These are phyloP conservation scores for Colletotrichum theobromicola DNA, from an alignment of 2,329 filamentous ascomycete genomes.

Conservation along the genomic window DNA sequence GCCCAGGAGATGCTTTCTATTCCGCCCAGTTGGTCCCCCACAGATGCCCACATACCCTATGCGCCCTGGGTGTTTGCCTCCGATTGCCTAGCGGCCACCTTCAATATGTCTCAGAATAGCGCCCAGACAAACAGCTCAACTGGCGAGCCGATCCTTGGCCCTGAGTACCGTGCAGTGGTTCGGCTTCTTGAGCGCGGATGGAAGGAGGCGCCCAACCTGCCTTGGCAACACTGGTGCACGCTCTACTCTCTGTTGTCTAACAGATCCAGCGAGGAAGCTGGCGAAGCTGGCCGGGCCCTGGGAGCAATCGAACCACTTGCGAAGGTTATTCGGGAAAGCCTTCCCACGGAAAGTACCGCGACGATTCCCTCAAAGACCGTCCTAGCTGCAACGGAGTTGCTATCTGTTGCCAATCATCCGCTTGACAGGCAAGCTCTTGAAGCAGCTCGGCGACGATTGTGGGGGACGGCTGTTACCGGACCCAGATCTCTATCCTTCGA, in stretches of 20 bases:
- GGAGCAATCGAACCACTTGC: constrained; percentile 75
- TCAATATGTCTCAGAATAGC: constrained; percentile 43
- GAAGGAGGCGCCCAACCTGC: constrained; percentile 51
- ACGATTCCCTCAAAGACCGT: constrained; percentile 31
- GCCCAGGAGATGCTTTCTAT: constrained; percentile 57
- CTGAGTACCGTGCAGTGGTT: constrained; percentile 73
- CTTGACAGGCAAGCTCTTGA: constrained; percentile 69
- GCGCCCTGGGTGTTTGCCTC: constrained; percentile 59
- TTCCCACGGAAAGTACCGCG: constrained; percentile 24
- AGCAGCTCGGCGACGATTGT: constrained; percentile 68
- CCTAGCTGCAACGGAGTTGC: constrained; percentile 44
- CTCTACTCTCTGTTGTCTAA: constrained; percentile 63
- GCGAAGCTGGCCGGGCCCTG: constrained; percentile 70
- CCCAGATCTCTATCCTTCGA: constrained; percentile 54
- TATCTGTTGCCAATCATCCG: constrained; percentile 57
- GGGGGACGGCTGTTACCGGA: constrained; percentile 57
- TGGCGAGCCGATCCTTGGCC: constrained; percentile 57
- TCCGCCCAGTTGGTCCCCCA: constrained; percentile 38
- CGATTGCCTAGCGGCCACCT: constrained; percentile 26
- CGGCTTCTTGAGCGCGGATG: constrained; percentile 71
- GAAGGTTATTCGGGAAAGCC: constrained; percentile 51
- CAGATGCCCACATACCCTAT: constrained; percentile 48
- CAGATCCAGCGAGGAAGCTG: constrained; percentile 66
- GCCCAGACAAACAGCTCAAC: constrained; percentile 42
- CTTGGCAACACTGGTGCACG: constrained; percentile 51